Percentiles rank a stretch among this genome's conserved stretches.
These are phyloP conservation scores for Puccinia hordei DNA, from an alignment of 1,284 basidiomycete genomes.

Conservation along the genomic window DNA sequence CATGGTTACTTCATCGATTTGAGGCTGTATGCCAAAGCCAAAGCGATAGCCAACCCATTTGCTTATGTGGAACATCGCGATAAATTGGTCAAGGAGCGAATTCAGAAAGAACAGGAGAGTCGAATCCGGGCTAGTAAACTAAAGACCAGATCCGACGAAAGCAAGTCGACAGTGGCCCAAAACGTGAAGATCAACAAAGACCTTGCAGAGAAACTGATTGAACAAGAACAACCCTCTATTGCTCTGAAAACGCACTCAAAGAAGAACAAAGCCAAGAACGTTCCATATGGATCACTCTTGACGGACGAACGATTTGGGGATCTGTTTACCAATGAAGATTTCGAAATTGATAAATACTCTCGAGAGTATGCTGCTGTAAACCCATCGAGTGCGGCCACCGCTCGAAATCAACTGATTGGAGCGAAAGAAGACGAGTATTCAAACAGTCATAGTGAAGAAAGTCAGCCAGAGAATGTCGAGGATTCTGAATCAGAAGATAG, in stretches of 20 bases:
- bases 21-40: conserved; percentile 91
- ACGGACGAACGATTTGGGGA: conserved; percentile 86
- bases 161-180: conserved; percentile 62
- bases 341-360: conserved; percentile 82
- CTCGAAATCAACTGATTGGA: conserved; percentile 17
- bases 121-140: conserved; percentile 80
- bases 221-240: conserved; percentile 67
- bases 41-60: conserved; percentile 92
- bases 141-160: conserved; percentile 53
- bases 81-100: conserved; percentile 78
- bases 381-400: conserved; percentile 66
- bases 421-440: conserved; percentile 8
- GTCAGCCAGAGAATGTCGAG: not conserved
- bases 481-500: conserved; percentile 36
- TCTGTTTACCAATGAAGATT: conserved; percentile 91
- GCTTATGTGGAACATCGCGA: conserved; percentile 93
- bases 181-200: conserved; percentile 83
- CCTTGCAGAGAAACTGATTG: conserved; percentile 80
- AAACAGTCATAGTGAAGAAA: conserved; percentile 4
- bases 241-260: conserved; percentile 55
- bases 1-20: conserved; percentile 98
- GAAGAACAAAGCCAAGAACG: conserved; percentile 59
- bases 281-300: conserved; percentile 64
- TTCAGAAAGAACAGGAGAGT: conserved; percentile 89
- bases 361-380: conserved; percentile 89